Percentiles rank a stretch among this genome's conserved stretches.
phyloP scores from a whole-genome alignment of 148 eudicot genomes.

The Rhododendron kiyosumense region DNA sequence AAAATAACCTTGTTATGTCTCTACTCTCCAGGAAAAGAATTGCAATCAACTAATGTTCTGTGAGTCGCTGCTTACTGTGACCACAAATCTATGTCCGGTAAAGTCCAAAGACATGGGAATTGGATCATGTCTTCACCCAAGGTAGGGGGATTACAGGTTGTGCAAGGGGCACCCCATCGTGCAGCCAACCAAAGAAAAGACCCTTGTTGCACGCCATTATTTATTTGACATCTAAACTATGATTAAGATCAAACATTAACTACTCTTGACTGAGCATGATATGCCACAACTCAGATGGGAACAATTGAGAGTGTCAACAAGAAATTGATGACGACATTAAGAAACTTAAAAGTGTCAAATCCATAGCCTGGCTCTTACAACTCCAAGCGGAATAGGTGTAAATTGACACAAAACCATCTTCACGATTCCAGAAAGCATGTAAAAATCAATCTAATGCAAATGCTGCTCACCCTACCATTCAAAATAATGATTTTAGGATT shows the following conservation, averaged over 20 bases:
- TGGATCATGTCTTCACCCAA: neutral
- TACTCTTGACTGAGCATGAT: neutral
- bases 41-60: neutral
- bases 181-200: neutral
- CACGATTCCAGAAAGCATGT: neutral
- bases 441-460: neutral
- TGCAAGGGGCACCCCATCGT: neutral
- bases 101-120: neutral
- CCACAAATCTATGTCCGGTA: neutral
- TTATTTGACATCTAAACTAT: neutral
- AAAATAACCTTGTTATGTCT: neutral
- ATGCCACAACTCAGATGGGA: neutral
- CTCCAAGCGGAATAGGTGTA: neutral
- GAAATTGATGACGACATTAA: neutral
- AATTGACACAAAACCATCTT: neutral
- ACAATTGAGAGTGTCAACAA: neutral
- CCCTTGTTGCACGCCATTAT: neutral
- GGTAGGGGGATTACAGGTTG: neutral
- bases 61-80: neutral
- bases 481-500: neutral
- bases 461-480: neutral
- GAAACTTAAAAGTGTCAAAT: neutral
- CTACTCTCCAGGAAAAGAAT: neutral
- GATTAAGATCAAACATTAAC: neutral
- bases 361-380: neutral